phyloP scores from a whole-genome alignment of 1,284 basidiomycete genomes.

The Golubevia pallescens region DNA sequence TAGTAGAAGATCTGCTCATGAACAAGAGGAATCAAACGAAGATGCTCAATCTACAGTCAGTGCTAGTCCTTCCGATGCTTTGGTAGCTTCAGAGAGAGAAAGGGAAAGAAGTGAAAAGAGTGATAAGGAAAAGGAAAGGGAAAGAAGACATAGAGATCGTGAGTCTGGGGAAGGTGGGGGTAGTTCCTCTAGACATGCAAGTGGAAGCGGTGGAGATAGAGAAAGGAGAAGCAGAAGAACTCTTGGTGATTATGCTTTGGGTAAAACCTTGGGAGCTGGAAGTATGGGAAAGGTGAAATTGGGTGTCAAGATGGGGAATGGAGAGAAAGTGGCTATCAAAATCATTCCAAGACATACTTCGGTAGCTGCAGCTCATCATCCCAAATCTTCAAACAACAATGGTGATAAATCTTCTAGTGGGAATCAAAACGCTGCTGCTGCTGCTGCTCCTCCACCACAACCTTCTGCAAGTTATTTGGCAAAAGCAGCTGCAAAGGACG shows the following conservation, averaged over 20 bases:
- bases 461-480: conserved; percentile 43
- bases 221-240: conserved; percentile 20
- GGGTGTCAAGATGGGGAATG: conserved; percentile 84
- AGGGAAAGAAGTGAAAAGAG: conserved; percentile 19
- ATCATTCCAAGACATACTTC: conserved; percentile 85
- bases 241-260: conserved; percentile 91
- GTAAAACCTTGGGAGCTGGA: conserved; percentile 95
- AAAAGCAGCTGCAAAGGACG: conserved; percentile 73
- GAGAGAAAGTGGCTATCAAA: conserved; percentile 98
- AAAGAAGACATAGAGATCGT: too few species aligned
- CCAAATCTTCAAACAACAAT: not conserved
- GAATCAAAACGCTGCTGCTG: conserved; percentile 5
- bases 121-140: too few species aligned
- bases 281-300: conserved; percentile 99
- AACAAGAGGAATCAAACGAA: not conserved
- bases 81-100: conserved; percentile 8
- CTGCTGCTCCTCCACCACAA: conserved; percentile 17
- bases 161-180: too few species aligned
- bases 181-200: too few species aligned
- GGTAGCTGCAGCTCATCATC: conserved; percentile 66
- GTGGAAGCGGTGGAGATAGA: too few species aligned
- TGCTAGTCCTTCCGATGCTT: not conserved
- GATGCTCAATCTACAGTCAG: too few species aligned
- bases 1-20: not conserved
- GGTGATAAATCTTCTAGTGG: not conserved